phyloP scores from a whole-genome alignment of 164 flowering plant genomes.

The Saururus chinensis region DNA sequence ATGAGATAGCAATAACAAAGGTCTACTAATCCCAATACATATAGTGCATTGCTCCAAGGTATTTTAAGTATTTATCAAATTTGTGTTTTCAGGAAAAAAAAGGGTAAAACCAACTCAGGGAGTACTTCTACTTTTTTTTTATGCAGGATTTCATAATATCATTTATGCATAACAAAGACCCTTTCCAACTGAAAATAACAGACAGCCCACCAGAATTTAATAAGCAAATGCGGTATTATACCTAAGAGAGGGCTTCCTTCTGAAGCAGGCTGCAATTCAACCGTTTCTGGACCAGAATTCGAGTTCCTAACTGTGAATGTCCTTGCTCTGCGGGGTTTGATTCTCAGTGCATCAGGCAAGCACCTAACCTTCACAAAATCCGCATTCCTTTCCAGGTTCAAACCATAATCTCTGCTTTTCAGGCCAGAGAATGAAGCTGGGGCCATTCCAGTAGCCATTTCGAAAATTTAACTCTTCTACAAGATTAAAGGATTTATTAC shows the following conservation, averaged over 20 bases:
- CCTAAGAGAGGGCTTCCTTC: constrained; percentile 87
- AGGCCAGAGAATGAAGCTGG: constrained; percentile 47
- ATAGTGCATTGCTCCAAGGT: no score
- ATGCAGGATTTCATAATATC: not conserved
- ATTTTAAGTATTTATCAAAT: no score
- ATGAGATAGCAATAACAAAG: no score
- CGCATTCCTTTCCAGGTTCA: constrained; percentile 43
- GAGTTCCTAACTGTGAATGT: constrained; percentile 43
- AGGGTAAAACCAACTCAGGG: not conserved
- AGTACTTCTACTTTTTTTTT: not conserved
- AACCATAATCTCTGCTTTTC: constrained; percentile 32
- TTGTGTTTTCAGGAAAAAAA: no score
- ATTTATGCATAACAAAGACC: not conserved
- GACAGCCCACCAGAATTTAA: not conserved
- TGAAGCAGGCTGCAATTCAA: constrained; percentile 67
- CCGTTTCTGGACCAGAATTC: constrained; percentile 47
- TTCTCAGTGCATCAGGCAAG: constrained; percentile 30
- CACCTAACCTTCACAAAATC: constrained; percentile 47
- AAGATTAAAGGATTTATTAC: not conserved
- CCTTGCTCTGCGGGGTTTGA: constrained; percentile 29
- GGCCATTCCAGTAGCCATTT: constrained; percentile 69
- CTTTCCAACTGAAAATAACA: not conserved
- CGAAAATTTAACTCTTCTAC: constrained; percentile 1
- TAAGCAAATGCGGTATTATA: constrained; percentile 11
- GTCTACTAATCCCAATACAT: no score